Base-by-base conservation (phyloP, 306 rosid genomes). In the Cicer bijugum region DNA sequence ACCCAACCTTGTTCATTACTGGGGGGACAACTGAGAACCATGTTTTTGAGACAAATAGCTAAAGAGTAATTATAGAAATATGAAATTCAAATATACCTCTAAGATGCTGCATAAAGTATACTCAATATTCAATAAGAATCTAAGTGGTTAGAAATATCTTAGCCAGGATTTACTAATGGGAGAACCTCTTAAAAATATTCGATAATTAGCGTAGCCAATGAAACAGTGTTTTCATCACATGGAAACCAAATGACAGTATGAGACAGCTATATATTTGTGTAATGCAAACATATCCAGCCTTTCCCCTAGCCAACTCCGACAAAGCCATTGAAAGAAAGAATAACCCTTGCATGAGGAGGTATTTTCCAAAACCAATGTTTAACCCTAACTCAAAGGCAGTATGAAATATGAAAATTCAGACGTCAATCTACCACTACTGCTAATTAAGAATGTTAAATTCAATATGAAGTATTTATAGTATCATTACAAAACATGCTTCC, bases 401-500 rank as follows among this genome's bases (percentile, higher is more conserved):
- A 45, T 74, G 12, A 60, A 64, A 74, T 20, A 45, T 74, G 12
- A 60, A 64, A 74, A 70, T 69, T 44, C 60, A 40, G 23, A 23
- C n/a, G 6, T 68, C 39, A 8, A 53, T 37, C 67, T 47, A 69
- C 23, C 12, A 42, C 37, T 46, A 50, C 43, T 42, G 44, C 28
- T 43, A 55, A 68, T 42, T 37, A 40, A 48, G 33, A 40, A 58
- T 52, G 19, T 6, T 23, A 64, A 60, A 63, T 78, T 59, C 50
- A 75, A 62, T 78, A 73, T 38, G 7, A 58, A 81, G 62, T 12
- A 53, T 46, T 61, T 35, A 55, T 59, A 5, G 55, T 44, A 12
- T 20, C 72, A 28, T 52, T n/a, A 80, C 65, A 61, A 47, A 35
- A 40, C 74, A 80, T 56, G 70, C 65, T 64, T 23, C 44, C 74